Evolutionary conservation across 2,329 filamentous ascomycete species (phyloP), one percentile per base, ranked within the genome.

Genomic region (Aspergillus phoenicis): DNA sequence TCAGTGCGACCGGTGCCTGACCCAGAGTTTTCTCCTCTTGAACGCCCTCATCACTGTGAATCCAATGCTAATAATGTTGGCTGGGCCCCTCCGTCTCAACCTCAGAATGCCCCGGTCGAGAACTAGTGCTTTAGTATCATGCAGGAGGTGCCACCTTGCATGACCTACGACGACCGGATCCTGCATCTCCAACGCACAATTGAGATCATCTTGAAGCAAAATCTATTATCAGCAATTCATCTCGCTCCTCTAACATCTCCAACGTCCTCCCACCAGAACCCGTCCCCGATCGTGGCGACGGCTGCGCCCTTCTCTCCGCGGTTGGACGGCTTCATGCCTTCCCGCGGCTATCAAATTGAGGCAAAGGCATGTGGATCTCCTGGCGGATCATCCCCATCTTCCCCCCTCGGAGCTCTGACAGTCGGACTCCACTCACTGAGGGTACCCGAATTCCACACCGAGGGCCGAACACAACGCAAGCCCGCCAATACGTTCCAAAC

Each of bases 311-410:
- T 49, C 22, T 10, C 51, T 39, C 59, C 62, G 60, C 62, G 59
- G 64, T 60, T 56, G 59, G 62, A 30, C 60, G 55, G 56, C 51
- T 33, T 51, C 38, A 13, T 52, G 33, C 6, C 41, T 48, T 59
- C 43, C 52, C 59, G 59, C 59, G 53, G 59, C 52, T 57, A 61
- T 59, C 57, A 57, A 11, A n/a, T 36, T 13, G 45, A 30, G 26
- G 47, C n/a, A 11, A 30, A 45, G 41, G 47, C 47, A 30, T 30
- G 47, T 51, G 47, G 47, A 51, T 51, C 47, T 51, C 4, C 52
- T 51, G 58, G 58, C 47, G 26, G 52, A 55, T 58, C 56, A 52
- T 51, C 47, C 47, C 47, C 47, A 30, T 51, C 24, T 33, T 51
- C 13, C 22, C n/a, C n/a, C 24, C 10, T 49, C 22, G 20, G 39